Percentiles rank a stretch among this genome's conserved stretches.
These are phyloP conservation scores for Aspergillus jensenii DNA, from an alignment of 2,329 filamentous ascomycete genomes.

Conservation along the genomic window DNA sequence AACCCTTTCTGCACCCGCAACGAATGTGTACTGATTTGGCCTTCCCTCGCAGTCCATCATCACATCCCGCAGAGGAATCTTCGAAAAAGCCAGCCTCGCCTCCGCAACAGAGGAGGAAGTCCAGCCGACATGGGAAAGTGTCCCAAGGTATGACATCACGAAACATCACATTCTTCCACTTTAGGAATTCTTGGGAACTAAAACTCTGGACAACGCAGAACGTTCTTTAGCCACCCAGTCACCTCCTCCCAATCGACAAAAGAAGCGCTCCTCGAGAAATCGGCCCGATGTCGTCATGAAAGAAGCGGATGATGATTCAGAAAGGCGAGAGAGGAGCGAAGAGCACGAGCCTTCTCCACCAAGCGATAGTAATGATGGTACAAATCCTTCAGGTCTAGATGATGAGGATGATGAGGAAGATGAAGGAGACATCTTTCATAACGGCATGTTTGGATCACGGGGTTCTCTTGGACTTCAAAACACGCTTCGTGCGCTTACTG, in stretches of 20 bases:
- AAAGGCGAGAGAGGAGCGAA: slow-evolving; percentile 38
- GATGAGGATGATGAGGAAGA: slow-evolving; percentile 59
- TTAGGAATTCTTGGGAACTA: not conserved
- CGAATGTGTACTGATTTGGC: slow-evolving; percentile 16
- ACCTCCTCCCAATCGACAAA: slow-evolving; percentile 48
- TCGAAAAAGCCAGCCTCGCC: slow-evolving; percentile 56
- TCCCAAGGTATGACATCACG: slow-evolving; percentile 47
- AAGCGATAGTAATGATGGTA: slow-evolving; percentile 68
- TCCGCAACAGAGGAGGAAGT: slow-evolving; percentile 69
- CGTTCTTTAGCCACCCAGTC: slow-evolving; percentile 35
- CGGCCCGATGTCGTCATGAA: slow-evolving; percentile 71
- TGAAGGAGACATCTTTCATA: slow-evolving; percentile 61
- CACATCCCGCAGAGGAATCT: slow-evolving; percentile 64
- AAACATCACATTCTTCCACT: not conserved
- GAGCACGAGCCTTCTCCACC: slow-evolving; percentile 58
- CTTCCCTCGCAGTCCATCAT: slow-evolving; percentile 53
- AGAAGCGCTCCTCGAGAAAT: slow-evolving; percentile 52
- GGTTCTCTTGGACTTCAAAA: slow-evolving; percentile 68
- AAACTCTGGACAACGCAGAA: slow-evolving; percentile 26
- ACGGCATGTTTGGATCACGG: slow-evolving; percentile 64
- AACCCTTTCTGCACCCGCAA: slow-evolving; percentile 15
- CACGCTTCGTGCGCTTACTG: slow-evolving; percentile 81
- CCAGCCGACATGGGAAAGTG: slow-evolving; percentile 68
- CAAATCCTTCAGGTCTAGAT: slow-evolving; percentile 52
- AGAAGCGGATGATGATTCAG: slow-evolving; percentile 60